phyloP scores from a whole-genome alignment of 2,329 filamentous ascomycete genomes.

The Paracoccidioides brasiliensis region DNA sequence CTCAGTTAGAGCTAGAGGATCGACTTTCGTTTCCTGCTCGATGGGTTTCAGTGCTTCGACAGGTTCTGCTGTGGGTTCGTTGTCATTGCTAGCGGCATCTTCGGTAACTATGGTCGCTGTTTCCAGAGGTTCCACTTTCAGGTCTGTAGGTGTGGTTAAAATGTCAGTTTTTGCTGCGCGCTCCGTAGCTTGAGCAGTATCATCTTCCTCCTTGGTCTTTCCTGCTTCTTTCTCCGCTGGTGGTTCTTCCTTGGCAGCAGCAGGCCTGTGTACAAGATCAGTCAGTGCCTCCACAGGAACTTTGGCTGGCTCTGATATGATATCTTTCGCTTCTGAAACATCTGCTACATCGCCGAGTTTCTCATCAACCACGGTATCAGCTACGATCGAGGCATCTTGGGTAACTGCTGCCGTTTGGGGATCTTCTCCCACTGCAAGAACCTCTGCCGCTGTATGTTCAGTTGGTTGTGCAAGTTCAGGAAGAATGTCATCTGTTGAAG shows the following conservation, averaged over 20 bases:
- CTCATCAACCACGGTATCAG: constrained; percentile 4
- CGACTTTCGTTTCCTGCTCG: background rate
- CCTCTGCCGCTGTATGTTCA: constrained; percentile 5
- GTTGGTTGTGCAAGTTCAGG: constrained; percentile 1
- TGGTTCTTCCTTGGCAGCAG: constrained; percentile 3
- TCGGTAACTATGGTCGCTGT: background rate
- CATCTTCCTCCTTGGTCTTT: background rate
- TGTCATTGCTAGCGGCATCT: background rate
- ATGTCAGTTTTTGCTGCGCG: background rate
- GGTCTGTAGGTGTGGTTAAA: background rate
- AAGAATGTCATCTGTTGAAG: constrained; percentile 4
- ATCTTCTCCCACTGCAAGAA: background rate
- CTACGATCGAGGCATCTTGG: constrained; percentile 6
- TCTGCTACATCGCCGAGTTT: background rate
- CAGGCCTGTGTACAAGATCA: background rate
- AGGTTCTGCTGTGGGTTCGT: background rate
- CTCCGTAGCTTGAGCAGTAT: background rate
- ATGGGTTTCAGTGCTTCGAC: background rate
- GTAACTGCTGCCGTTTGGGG: constrained; percentile 5
- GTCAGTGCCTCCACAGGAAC: background rate
- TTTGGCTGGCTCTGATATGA: background rate
- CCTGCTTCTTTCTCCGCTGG: constrained; percentile 4
- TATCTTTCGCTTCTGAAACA: background rate
- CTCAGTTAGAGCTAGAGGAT: background rate
- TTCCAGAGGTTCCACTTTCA: background rate